Percentiles rank a stretch among this genome's conserved stretches.
phyloP scores from a whole-genome alignment of 352 stramenopile species.

The Phytophthora ohioensis region DNA sequence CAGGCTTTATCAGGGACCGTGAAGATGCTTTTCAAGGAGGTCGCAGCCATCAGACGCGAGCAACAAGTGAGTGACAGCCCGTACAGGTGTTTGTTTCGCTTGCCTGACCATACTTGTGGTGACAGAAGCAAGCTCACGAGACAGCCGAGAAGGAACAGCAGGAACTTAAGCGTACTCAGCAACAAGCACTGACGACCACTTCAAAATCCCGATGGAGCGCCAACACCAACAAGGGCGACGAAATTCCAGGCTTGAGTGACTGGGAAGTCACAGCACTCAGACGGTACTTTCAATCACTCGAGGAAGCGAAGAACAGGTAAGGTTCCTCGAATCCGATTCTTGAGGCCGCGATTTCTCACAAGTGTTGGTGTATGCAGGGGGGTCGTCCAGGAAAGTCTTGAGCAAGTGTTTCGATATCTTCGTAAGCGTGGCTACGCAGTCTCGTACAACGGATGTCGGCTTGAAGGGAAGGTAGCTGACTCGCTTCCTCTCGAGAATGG shows the following conservation, averaged over 20 bases:
- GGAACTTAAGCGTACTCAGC: slow-evolving; percentile 47
- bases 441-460: slow-evolving; percentile 19
- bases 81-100: neutral
- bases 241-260: slow-evolving; percentile 44
- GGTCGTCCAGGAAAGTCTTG: slow-evolving; percentile 22
- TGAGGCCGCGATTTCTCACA: neutral
- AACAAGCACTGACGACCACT: slow-evolving; percentile 21
- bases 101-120: slow-evolving; percentile 1
- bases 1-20: slow-evolving; percentile 74
- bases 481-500: slow-evolving; percentile 16
- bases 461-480: slow-evolving; percentile 22
- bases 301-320: slow-evolving; percentile 53
- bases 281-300: slow-evolving; percentile 59
- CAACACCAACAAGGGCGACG: slow-evolving; percentile 21
- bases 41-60: slow-evolving; percentile 57
- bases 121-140: slow-evolving; percentile 40
- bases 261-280: slow-evolving; percentile 64
- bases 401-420: slow-evolving; percentile 33
- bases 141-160: slow-evolving; percentile 51
- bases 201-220: slow-evolving; percentile 11
- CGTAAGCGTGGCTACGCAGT: slow-evolving; percentile 35
- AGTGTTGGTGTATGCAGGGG: slow-evolving; percentile 20
- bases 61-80: slow-evolving; percentile 36
- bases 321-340: neutral
- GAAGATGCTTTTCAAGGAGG: slow-evolving; percentile 75